Conservation (phyloP, 192 early-diverging fungal genomes). For the Coemansia javaensis region DNA sequence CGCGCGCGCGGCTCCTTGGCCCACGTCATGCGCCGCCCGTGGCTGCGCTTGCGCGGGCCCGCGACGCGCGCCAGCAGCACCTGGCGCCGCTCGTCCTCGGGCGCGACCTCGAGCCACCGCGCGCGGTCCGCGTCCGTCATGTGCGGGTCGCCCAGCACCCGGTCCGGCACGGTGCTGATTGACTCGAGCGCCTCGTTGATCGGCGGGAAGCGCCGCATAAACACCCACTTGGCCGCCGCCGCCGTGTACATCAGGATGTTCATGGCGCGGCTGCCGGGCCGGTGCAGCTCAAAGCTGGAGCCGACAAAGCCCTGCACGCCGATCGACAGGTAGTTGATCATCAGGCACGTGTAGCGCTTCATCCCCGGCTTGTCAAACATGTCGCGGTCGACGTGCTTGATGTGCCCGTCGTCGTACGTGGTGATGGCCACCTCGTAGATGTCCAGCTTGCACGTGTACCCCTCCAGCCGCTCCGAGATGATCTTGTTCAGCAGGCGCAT, state of each 20-base stretch:
- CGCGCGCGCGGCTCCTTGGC: slow-evolving; percentile 35
- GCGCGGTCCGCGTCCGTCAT: slow-evolving; percentile 36
- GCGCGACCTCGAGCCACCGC: slow-evolving; percentile 23
- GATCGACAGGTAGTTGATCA: slow-evolving; percentile 70
- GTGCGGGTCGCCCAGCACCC: slow-evolving; percentile 40
- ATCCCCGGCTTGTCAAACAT: slow-evolving; percentile 41
- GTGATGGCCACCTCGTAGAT: slow-evolving; percentile 63
- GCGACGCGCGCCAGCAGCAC: slow-evolving; percentile 34
- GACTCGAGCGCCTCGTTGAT: slow-evolving; percentile 59
- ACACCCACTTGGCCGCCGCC: slow-evolving; percentile 61
- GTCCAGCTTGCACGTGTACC: slow-evolving; percentile 62
- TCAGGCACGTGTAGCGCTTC: slow-evolving; percentile 52
- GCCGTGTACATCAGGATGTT: slow-evolving; percentile 65
- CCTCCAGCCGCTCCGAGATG: slow-evolving; percentile 56
- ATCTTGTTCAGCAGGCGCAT: slow-evolving; percentile 55
- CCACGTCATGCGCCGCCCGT: slow-evolving; percentile 41
- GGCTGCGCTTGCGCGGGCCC: slow-evolving; percentile 28
- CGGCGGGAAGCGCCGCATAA: slow-evolving; percentile 56
- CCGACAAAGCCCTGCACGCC: slow-evolving; percentile 72
- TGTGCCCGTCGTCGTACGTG: slow-evolving; percentile 58
- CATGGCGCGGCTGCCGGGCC: slow-evolving; percentile 58
- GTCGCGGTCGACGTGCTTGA: slow-evolving; percentile 58
- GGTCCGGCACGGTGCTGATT: slow-evolving; percentile 51
- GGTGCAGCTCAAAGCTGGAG: slow-evolving; percentile 63
- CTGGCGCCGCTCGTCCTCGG: slow-evolving; percentile 31